Base-by-base conservation (phyloP, 805 yeast genomes). In the Myxozyma melibiosi region DNA sequence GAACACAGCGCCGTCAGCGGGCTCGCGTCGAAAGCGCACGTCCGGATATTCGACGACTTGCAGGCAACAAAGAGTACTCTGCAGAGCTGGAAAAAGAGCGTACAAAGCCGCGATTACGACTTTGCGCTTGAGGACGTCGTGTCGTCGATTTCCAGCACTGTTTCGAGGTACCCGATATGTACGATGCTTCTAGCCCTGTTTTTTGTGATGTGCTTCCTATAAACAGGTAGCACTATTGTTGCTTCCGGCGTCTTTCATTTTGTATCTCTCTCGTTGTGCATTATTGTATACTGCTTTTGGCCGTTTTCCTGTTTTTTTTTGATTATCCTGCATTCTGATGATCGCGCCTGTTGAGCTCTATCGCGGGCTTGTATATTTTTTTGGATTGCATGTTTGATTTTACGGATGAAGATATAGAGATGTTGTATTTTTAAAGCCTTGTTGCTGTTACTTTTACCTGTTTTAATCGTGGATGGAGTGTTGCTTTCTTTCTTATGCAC, bases 181-280 rank as follows among this genome's bases (percentile, higher is more conserved):
- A 8, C 41, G n/a, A 56, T 56, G 60, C 56, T 56, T 16, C 37
- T 51, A 7, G 51, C 41, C 22, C 14, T 51, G 7, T 25, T 40
- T n/a, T 16, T 51, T 5, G 27, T 56, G 16, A 56, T 56, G 60
- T 56, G 60, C 37, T 40, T 56, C 5, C 37, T 56, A 37, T 56
- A 39, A 51, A 24, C n/a, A 6, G 25, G 8, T 18, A 24, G n/a
- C 16, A 6, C 27, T 34, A 16, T 3, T 33, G 20, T 20, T 27
- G 20, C 22, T 27, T 18, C 38, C 40, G 39, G 8, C 35, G 16
- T 28, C 11, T 38, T 43, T 45, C 16, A 16, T 18, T 14, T 16
- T 27, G 16, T 40, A 39, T 28, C 18, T 22, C 28, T 38, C 28
- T 31, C 24, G 22, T 20, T n/a, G 20, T 41, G 28, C 18, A 14